Evolutionary conservation across 2,329 filamentous ascomycete species (phyloP).

Genomic region (Alternaria gansuensis): DNA sequence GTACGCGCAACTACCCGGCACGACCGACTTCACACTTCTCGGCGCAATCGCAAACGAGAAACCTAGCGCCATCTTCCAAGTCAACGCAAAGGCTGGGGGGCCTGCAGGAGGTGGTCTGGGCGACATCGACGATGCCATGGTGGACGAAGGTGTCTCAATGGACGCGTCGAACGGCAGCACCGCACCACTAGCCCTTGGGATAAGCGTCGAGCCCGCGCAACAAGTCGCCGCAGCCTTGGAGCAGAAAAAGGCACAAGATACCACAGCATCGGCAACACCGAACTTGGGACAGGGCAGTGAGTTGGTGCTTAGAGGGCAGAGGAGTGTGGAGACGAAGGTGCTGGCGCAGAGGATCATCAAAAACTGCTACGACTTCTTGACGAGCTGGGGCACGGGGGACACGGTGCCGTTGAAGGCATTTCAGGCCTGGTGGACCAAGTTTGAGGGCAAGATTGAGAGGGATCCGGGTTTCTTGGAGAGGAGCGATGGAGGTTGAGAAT

Average conservation of each 20-base stretch:
- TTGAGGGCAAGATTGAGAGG: slow-evolving; percentile 83
- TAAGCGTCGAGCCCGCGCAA: slow-evolving; percentile 79
- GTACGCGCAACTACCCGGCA: slow-evolving; percentile 76
- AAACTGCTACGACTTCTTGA: slow-evolving; percentile 96
- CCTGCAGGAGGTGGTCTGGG: slow-evolving; percentile 52
- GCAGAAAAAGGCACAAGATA: slow-evolving; percentile 61
- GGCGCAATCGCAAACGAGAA: slow-evolving; percentile 91
- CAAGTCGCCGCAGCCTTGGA: slow-evolving; percentile 76
- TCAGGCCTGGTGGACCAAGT: slow-evolving; percentile 97
- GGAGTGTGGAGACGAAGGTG: slow-evolving; percentile 71
- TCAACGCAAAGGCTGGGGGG: slow-evolving; percentile 58
- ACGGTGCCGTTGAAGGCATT: slow-evolving; percentile 94
- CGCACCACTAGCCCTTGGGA: slow-evolving; percentile 72
- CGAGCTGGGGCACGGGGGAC: slow-evolving; percentile 82
- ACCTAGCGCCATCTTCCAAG: slow-evolving; percentile 89
- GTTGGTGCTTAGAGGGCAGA: slow-evolving; percentile 49
- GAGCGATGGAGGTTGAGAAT: slow-evolving; percentile 59
- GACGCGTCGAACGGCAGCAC: slow-evolving; percentile 24
- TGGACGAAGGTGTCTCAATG: slow-evolving; percentile 48
- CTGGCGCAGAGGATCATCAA: slow-evolving; percentile 94
- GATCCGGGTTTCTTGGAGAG: slow-evolving; percentile 91
- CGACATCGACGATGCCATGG: slow-evolving; percentile 62
- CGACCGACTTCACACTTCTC: slow-evolving; percentile 77
- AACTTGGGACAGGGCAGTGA: slow-evolving; percentile 41
- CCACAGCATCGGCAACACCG: slow-evolving; percentile 33